Evolutionary conservation across 169 alveolate species (phyloP), one percentile per base, ranked within the genome.

Genomic region (Babesia divergens): DNA sequence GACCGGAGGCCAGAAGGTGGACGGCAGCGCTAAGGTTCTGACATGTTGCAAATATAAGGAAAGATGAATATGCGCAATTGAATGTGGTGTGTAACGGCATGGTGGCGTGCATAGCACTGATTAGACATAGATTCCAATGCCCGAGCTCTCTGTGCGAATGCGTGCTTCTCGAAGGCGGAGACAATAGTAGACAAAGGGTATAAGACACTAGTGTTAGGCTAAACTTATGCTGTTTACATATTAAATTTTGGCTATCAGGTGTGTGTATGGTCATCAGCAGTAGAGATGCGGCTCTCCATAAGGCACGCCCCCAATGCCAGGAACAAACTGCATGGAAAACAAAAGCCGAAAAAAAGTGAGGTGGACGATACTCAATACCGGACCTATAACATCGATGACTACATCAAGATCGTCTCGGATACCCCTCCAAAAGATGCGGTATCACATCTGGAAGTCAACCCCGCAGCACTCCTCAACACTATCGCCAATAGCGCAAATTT

Each of bases 401-500:
- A 62, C 40, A 59, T 3, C 42, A 46, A 47, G n/a, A 1, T 62
- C 26, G 13, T 62, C 51, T 62, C 56, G 16, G 28, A 26, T n/a
- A 49, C 24, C 4, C 47, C n/a, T n/a, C 60, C 31, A 22, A 20
- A 26, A 2, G 50, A 11, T 5, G 43, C 34, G 20, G 60, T 50
- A 26, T 62, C 72, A 43, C 72, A 62, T 11, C 72, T 62, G 50
- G 72, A 62, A 28, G 4, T 62, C 4, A 8, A 43, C 28, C 60
- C 72, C 2, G 59, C 51, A 43, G 47, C 37, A 40, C 29, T 62
- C n/a, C 59, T 62, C 28, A 31, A 16, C 0, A 43, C 43, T 47
- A 14, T 62, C 35, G 35, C 60, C 11, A 20, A 9, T 5, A 59
- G 72, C 2, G 40, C 72, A 14, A 47, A 47, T 38, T 26, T 9